Conservation (phyloP, 73 alveolate genomes). For the Paramecium bursaria region DNA sequence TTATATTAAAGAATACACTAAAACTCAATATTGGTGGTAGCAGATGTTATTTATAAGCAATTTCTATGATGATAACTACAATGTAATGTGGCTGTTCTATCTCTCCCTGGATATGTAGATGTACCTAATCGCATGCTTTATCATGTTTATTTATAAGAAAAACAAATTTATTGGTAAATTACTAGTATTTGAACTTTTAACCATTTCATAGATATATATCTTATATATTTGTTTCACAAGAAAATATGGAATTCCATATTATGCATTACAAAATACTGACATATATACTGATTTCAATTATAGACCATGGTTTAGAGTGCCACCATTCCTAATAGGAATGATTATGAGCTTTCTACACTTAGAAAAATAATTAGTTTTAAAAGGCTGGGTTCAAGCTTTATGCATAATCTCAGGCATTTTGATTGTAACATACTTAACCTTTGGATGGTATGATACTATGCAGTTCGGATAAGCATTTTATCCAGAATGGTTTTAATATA, state of each 20-base stretch:
- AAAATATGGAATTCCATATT: constrained; percentile 24
- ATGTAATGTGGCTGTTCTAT: constrained; percentile 39
- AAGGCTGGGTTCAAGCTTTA: background rate
- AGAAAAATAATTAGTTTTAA: background rate
- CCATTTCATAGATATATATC: constrained; percentile 1
- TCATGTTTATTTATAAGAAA: constrained; percentile 8
- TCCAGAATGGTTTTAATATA: constrained; percentile 9
- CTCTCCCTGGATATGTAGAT: constrained; percentile 33
- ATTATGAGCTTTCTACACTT: background rate
- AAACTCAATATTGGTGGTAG: constrained; percentile 45
- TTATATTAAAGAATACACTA: constrained; percentile 27
- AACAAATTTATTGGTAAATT: background rate
- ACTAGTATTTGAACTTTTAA: background rate
- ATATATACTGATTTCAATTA: background rate
- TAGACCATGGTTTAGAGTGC: constrained; percentile 58
- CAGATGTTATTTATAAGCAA: constrained; percentile 15
- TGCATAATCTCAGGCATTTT: background rate
- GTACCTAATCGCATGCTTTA: background rate
- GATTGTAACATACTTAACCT: background rate
- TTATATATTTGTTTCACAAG: background rate
- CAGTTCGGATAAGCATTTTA: constrained; percentile 9
- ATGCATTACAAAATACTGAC: constrained; percentile 4
- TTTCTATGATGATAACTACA: constrained; percentile 36
- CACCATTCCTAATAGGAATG: constrained; percentile 53
- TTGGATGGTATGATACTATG: constrained; percentile 51